Conservation (phyloP, 108 stramenopile genomes). For the Pseudonitzschia multiseries region DNA sequence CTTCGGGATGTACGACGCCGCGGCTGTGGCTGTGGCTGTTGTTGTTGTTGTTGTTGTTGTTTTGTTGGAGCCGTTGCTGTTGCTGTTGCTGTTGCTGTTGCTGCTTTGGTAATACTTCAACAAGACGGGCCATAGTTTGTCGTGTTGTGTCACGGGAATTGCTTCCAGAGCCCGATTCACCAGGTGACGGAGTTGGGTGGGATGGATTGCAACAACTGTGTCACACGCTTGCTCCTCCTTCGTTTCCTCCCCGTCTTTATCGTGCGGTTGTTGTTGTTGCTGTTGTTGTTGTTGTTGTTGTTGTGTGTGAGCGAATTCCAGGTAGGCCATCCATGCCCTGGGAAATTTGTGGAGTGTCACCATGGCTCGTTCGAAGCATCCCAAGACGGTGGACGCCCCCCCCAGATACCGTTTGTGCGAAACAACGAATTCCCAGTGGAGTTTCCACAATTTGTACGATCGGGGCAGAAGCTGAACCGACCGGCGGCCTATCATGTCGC, state of each 20-base stretch:
- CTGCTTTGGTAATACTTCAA: slow-evolving; percentile 34
- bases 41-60: neutral
- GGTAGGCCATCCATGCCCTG: slow-evolving; percentile 88
- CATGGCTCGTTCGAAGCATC: slow-evolving; percentile 77
- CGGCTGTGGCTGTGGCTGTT: neutral
- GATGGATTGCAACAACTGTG: slow-evolving; percentile 7
- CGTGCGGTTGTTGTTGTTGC: slow-evolving; percentile 11
- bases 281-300: neutral
- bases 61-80: neutral
- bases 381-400: slow-evolving; percentile 9
- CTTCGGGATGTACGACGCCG: slow-evolving; percentile 30
- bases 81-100: slow-evolving; percentile 1
- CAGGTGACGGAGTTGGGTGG: slow-evolving; percentile 63
- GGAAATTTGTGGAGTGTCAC: slow-evolving; percentile 91
- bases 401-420: neutral
- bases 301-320: slow-evolving; percentile 39
- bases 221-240: too few relatives aligned
- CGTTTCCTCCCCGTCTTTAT: too few relatives aligned
- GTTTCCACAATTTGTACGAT: slow-evolving; percentile 96
- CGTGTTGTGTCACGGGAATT: slow-evolving; percentile 93
- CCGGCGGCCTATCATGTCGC: slow-evolving; percentile 63
- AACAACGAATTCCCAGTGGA: slow-evolving; percentile 67
- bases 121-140: slow-evolving; percentile 82
- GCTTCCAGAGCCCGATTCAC: slow-evolving; percentile 91
- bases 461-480: slow-evolving; percentile 87